These are phyloP conservation scores for Boletus reticulatus DNA, from an alignment of 768 basidiomycete species.

Conservation along the genomic window DNA sequence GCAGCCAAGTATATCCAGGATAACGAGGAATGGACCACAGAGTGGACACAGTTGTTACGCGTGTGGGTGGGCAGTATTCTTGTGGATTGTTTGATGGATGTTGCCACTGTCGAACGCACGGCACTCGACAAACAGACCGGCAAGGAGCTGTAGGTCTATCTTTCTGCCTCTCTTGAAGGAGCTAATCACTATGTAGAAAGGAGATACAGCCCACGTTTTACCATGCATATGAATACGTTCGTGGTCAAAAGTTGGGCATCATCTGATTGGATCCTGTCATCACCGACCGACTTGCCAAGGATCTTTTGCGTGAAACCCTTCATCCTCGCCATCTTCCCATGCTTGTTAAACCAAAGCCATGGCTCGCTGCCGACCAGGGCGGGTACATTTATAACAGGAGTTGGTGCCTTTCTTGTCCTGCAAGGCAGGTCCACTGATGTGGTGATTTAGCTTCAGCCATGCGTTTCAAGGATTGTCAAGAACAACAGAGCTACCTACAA, in stretches of 20 bases:
- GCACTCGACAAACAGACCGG: slow-evolving; percentile 57
- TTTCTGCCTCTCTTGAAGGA: not conserved
- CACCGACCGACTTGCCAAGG: slow-evolving; percentile 71
- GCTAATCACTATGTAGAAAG: slow-evolving; percentile 38
- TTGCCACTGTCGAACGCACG: slow-evolving; percentile 70
- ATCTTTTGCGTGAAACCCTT: slow-evolving; percentile 64
- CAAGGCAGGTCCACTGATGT: not conserved
- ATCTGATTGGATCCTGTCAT: slow-evolving; percentile 84
- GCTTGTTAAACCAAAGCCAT: slow-evolving; percentile 88
- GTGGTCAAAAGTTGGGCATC: slow-evolving; percentile 91
- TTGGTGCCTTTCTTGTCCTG: slow-evolving; percentile 33
- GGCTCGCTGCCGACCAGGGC: slow-evolving; percentile 74
- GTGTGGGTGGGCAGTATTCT: slow-evolving; percentile 81
- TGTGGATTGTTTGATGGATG: slow-evolving; percentile 80
- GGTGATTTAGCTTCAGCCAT: slow-evolving; percentile 59
- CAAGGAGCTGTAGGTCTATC: slow-evolving; percentile 51
- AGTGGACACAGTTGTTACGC: slow-evolving; percentile 79
- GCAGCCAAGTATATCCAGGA: slow-evolving; percentile 64
- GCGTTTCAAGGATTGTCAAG: slow-evolving; percentile 89
- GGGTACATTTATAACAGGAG: slow-evolving; percentile 81
- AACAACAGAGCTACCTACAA: slow-evolving; percentile 77
- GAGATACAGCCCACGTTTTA: slow-evolving; percentile 90
- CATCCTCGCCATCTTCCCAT: slow-evolving; percentile 96
- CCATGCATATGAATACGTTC: slow-evolving; percentile 89
- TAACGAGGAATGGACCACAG: slow-evolving; percentile 69